These are phyloP conservation scores for Boletus insuetus DNA, from an alignment of 768 basidiomycete species.

Conservation along the genomic window DNA sequence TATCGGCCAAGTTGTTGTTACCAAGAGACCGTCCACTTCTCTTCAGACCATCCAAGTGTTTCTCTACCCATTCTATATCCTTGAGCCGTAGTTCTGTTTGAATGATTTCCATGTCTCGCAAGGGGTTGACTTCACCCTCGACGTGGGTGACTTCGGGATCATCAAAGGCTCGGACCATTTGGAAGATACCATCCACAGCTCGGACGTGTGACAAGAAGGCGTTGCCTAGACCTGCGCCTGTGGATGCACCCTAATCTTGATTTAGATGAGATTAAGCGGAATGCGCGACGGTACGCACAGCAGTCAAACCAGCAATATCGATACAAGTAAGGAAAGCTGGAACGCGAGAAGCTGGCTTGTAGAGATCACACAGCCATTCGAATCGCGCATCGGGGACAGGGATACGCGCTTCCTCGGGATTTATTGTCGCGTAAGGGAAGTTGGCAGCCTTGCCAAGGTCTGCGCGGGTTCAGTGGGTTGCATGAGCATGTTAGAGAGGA, in stretches of 20 bases:
- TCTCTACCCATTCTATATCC: slow-evolving; percentile 99
- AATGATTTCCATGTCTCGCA: slow-evolving; percentile 98
- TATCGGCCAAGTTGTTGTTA: slow-evolving; percentile 80
- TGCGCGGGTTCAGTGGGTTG: slow-evolving; percentile 25
- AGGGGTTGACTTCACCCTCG: slow-evolving; percentile 94
- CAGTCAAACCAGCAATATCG: slow-evolving; percentile 97
- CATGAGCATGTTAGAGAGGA: slow-evolving; percentile 2
- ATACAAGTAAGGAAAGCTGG: slow-evolving; percentile 97
- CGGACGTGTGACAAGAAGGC: slow-evolving; percentile 97
- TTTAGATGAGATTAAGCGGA: slow-evolving; percentile 16
- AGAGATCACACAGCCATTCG: slow-evolving; percentile 88
- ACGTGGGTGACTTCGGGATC: slow-evolving; percentile 99
- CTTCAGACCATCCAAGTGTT: slow-evolving; percentile 76
- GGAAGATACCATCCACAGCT: slow-evolving; percentile 98
- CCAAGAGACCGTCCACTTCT: slow-evolving; percentile 71
- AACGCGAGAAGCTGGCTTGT: slow-evolving; percentile 85
- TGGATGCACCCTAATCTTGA: slow-evolving; percentile 77
- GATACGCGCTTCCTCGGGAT: slow-evolving; percentile 94
- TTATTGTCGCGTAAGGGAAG: slow-evolving; percentile 94
- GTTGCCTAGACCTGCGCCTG: slow-evolving; percentile 96
- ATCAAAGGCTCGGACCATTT: slow-evolving; percentile 96
- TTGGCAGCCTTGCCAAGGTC: slow-evolving; percentile 95
- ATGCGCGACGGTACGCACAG: slow-evolving; percentile 48
- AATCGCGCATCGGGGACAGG: slow-evolving; percentile 93
- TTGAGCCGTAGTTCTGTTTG: slow-evolving; percentile 91